phyloP scores from a whole-genome alignment of 2,329 filamentous ascomycete species.

The Cladosporium oxysporum region DNA sequence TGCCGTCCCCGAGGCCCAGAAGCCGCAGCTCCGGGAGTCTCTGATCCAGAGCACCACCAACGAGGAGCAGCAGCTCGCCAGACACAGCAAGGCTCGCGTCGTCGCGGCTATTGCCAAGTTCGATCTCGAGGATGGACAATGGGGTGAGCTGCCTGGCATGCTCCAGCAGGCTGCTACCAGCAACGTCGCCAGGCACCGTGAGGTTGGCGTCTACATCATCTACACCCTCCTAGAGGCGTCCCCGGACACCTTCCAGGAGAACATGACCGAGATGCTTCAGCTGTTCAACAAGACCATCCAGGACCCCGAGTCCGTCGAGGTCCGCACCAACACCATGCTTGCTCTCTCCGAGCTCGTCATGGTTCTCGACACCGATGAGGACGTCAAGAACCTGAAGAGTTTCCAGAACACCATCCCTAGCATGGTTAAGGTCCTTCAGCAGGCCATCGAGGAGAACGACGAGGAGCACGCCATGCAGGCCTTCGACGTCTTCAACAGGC shows the following conservation, averaged over 20 bases:
- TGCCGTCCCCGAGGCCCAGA: constrained; percentile 70
- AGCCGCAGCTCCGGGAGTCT: constrained; percentile 76
- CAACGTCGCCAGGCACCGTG: constrained; percentile 73
- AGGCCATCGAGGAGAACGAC: constrained; percentile 69
- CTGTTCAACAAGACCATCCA: constrained; percentile 86
- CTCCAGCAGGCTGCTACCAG: constrained; percentile 79
- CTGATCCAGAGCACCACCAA: constrained; percentile 81
- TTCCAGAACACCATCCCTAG: constrained; percentile 80
- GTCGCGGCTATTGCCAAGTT: constrained; percentile 83
- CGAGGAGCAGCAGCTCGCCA: constrained; percentile 73
- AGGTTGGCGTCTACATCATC: constrained; percentile 90
- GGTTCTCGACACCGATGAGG: constrained; percentile 84
- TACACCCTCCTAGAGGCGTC: constrained; percentile 89
- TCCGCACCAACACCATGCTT: constrained; percentile 91
- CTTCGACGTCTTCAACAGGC: constrained; percentile 96
- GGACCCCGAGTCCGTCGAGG: constrained; percentile 86
- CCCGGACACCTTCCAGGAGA: constrained; percentile 79
- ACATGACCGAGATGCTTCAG: constrained; percentile 75
- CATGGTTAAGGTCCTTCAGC: constrained; percentile 89
- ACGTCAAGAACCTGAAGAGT: constrained; percentile 68
- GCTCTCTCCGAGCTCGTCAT: constrained; percentile 85
- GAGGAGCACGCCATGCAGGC: constrained; percentile 87
- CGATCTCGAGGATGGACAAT: constrained; percentile 85
- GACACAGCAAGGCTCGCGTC: constrained; percentile 85
- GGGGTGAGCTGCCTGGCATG: constrained; percentile 76